Conservation (phyloP, 129 eudicot genomes). For the Apium graveolens region DNA sequence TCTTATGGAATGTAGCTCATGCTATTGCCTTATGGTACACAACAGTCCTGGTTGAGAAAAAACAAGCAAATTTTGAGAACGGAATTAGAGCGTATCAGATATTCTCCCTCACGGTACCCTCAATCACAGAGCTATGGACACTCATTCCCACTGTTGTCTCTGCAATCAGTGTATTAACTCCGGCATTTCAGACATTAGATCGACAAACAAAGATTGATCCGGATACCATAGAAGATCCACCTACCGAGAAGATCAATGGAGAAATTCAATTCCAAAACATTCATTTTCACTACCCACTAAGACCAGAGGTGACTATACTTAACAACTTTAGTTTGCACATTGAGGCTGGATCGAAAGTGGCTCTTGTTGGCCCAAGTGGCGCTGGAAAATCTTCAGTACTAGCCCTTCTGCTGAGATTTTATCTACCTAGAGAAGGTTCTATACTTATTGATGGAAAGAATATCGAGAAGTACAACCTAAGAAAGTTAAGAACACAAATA, state of each 20-base stretch:
- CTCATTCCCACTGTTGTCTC: conserved; percentile 72
- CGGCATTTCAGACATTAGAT: conserved; percentile 58
- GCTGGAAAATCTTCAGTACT: conserved; percentile 80
- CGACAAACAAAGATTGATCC: conserved; percentile 63
- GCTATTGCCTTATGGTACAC: conserved; percentile 84
- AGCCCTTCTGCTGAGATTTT: conserved; percentile 64
- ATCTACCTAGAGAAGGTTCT: conserved; percentile 36
- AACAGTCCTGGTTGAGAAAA: conserved; percentile 49
- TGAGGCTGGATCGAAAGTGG: conserved; percentile 65
- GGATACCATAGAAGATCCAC: conserved; percentile 39
- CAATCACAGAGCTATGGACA: conserved; percentile 84
- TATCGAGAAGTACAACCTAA: conserved; percentile 48
- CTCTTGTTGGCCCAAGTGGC: conserved; percentile 77
- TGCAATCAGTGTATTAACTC: conserved; percentile 56
- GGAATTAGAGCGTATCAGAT: conserved; percentile 75
- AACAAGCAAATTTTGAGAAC: conserved; percentile 52
- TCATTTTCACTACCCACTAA: conserved; percentile 50
- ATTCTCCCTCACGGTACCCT: conserved; percentile 78
- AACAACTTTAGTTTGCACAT: conserved; percentile 46
- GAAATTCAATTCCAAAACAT: conserved; percentile 50
- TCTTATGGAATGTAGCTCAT: conserved; percentile 86
- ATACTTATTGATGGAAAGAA: conserved; percentile 48
- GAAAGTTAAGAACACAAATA: conserved; percentile 53
- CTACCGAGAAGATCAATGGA: conserved; percentile 38
- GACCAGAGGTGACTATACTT: conserved; percentile 54